Conservation (phyloP, 805 yeast species). For the Candida takata region DNA sequence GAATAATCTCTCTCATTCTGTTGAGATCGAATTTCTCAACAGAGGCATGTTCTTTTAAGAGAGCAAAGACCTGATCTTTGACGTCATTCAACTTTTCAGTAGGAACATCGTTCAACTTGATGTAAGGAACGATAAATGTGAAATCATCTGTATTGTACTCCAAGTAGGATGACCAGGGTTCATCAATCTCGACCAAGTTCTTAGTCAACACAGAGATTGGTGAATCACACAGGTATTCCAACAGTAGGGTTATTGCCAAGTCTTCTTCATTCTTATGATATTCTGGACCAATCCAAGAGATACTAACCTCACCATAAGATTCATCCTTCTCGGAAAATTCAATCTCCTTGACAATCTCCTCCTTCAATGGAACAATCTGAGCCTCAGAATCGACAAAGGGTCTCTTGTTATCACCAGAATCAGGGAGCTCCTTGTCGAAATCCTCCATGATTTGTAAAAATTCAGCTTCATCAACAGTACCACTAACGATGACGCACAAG, state of each 20-base stretch:
- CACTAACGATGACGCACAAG: constrained; percentile 75
- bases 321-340: constrained; percentile 90
- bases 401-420: constrained; percentile 30
- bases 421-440: constrained; percentile 54
- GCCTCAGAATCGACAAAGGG: constrained; percentile 74
- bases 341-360: constrained; percentile 40
- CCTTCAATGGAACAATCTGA: constrained; percentile 26
- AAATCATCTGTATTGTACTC: constrained; percentile 72
- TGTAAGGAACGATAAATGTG: constrained; percentile 49
- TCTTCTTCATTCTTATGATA: constrained; percentile 43
- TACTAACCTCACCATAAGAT: constrained; percentile 62
- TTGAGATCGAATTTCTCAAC: constrained; percentile 49
- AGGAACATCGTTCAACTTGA: constrained; percentile 68
- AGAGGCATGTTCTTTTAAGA: constrained; percentile 47
- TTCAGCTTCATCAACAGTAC: constrained; percentile 73
- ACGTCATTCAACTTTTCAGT: constrained; percentile 50
- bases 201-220: constrained; percentile 71
- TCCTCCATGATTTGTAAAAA: constrained; percentile 49
- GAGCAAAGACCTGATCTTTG: constrained; percentile 40
- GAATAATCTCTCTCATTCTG: constrained; percentile 62
- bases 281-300: constrained; percentile 81
- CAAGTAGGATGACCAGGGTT: constrained; percentile 72
- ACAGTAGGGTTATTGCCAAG: constrained; percentile 65
- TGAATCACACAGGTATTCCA: constrained; percentile 68
- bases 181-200: constrained; percentile 68